phyloP scores from a whole-genome alignment of 2,329 filamentous ascomycete species.

The Mariannaea elegans region DNA sequence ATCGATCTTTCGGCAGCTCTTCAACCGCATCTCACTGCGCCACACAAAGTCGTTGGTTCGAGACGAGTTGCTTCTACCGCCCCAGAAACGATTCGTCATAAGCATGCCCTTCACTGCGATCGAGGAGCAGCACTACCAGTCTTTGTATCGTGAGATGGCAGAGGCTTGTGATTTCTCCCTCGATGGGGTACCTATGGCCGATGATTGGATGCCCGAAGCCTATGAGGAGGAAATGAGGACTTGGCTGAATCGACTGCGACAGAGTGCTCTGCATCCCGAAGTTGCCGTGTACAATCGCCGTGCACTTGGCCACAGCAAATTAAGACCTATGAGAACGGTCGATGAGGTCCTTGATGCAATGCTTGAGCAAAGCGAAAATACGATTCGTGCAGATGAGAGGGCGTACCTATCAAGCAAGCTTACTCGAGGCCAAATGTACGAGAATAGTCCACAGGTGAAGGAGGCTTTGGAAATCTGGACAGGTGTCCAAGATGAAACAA shows the following conservation, averaged over 20 bases:
- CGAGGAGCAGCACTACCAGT: conserved; percentile 88
- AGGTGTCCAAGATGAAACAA: conserved; percentile 59
- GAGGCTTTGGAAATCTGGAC: conserved; percentile 78
- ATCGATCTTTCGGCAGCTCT: conserved; percentile 72
- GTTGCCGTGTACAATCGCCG: conserved; percentile 74
- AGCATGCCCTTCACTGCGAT: conserved; percentile 90
- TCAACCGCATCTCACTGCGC: conserved; percentile 77
- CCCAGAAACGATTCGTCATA: conserved; percentile 86
- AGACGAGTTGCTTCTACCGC: conserved; percentile 79
- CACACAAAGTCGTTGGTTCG: conserved; percentile 87
- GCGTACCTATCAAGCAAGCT: conserved; percentile 70
- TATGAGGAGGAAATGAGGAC: conserved; percentile 77
- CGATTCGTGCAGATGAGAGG: conserved; percentile 75
- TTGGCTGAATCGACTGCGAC: conserved; percentile 81
- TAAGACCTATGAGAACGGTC: conserved; percentile 79
- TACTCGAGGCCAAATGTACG: conserved; percentile 78
- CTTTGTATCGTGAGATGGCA: conserved; percentile 79
- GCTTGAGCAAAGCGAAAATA: conserved; percentile 83
- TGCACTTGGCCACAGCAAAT: conserved; percentile 67
- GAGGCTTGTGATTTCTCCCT: conserved; percentile 71
- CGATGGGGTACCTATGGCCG: conserved; percentile 68
- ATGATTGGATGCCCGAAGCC: conserved; percentile 73
- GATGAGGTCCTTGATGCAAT: conserved; percentile 89
- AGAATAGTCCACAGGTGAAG: conserved; percentile 73
- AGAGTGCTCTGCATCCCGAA: conserved; percentile 87